These are phyloP conservation scores for Hysterangium stoloniferum DNA, from an alignment of 768 basidiomycete species.

Conservation along the genomic window DNA sequence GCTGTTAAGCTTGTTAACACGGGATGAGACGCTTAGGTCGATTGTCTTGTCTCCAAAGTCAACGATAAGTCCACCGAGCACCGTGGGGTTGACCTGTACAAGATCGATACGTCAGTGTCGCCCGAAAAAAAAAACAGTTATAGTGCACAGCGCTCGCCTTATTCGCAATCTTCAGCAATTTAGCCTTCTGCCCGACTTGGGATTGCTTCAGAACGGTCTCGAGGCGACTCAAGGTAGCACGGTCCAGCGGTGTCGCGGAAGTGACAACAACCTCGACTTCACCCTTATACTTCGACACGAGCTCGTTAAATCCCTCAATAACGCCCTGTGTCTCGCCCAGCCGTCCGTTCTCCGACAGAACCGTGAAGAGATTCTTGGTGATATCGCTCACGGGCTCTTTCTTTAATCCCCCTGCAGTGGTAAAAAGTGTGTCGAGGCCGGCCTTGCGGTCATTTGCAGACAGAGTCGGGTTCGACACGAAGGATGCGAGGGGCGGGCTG, in stretches of 20 bases:
- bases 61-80: constrained; percentile 87
- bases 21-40: constrained; percentile 89
- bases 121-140: neutral
- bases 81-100: constrained; percentile 76
- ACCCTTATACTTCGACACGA: constrained; percentile 84
- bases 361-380: constrained; percentile 84
- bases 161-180: constrained; percentile 84
- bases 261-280: constrained; percentile 92
- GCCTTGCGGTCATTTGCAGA: constrained; percentile 66
- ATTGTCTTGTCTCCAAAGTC: constrained; percentile 99
- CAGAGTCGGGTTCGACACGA: constrained; percentile 88
- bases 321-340: constrained; percentile 78
- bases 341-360: constrained; percentile 91
- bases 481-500: constrained; percentile 54
- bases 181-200: constrained; percentile 78
- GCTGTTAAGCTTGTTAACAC: constrained; percentile 91
- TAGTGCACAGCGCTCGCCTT: constrained; percentile 53
- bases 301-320: constrained; percentile 85
- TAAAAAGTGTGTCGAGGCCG: constrained; percentile 61
- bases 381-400: constrained; percentile 76
- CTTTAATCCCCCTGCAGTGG: constrained; percentile 59
- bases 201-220: constrained; percentile 84
- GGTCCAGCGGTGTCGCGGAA: constrained; percentile 73
- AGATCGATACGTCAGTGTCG: neutral
- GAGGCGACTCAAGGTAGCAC: constrained; percentile 65